phyloP scores from a whole-genome alignment of 2,329 filamentous ascomycete genomes.

The Calonectria pseudoreteaudii region DNA sequence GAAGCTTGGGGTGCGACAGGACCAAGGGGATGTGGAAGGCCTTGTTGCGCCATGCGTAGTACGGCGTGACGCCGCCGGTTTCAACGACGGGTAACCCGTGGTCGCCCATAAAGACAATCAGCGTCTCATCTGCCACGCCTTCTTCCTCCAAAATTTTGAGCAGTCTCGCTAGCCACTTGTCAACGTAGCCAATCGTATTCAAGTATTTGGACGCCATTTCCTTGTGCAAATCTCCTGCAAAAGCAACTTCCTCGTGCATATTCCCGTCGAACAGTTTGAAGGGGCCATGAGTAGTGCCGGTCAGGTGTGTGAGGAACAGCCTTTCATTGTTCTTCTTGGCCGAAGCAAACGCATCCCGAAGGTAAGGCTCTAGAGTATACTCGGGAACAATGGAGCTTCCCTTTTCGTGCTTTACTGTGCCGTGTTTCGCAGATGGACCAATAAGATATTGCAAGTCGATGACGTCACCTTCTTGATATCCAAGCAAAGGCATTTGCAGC shows the following conservation, averaged over 20 bases:
- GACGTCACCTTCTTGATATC: background rate
- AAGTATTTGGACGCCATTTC: slow-evolving; percentile 35
- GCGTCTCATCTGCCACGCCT: slow-evolving; percentile 45
- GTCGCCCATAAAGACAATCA: slow-evolving; percentile 45
- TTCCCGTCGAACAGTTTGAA: slow-evolving; percentile 26
- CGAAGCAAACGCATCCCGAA: slow-evolving; percentile 41
- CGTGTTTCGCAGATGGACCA: background rate
- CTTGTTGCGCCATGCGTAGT: slow-evolving; percentile 42
- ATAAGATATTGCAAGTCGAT: background rate
- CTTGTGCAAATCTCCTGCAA: background rate
- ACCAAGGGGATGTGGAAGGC: slow-evolving; percentile 44
- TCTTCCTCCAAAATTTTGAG: slow-evolving; percentile 43
- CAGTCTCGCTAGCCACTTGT: slow-evolving; percentile 41
- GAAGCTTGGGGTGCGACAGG: slow-evolving; percentile 44
- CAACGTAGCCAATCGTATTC: slow-evolving; percentile 44
- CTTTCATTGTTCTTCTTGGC: slow-evolving; percentile 45
- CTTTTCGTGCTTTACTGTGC: background rate
- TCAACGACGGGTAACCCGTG: slow-evolving; percentile 46
- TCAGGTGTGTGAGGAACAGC: slow-evolving; percentile 47
- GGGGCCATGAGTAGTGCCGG: slow-evolving; percentile 46
- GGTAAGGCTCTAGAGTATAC: slow-evolving; percentile 41
- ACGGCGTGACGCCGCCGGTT: slow-evolving; percentile 37
- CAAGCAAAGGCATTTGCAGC: background rate
- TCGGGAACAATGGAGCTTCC: slow-evolving; percentile 35
- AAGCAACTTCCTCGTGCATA: background rate